These are phyloP conservation scores for Colletotrichum sp. DNA, from an alignment of 2,329 filamentous ascomycete species.

Conservation along the genomic window DNA sequence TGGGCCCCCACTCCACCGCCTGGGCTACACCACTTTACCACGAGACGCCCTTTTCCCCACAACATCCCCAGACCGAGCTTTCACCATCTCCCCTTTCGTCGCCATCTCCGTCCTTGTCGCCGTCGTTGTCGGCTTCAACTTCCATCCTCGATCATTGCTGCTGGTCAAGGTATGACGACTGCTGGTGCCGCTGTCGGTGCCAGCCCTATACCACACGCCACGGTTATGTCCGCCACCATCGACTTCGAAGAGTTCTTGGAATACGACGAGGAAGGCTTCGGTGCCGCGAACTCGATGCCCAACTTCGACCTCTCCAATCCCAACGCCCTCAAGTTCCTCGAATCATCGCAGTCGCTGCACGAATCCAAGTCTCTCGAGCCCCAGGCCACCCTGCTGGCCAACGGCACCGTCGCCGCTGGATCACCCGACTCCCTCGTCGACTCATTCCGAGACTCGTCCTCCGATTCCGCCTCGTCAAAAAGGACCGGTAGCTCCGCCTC, in stretches of 20 bases:
- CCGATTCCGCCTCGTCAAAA: conserved; percentile 57
- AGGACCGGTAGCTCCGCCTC: conserved; percentile 51
- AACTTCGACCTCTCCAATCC: conserved; percentile 38
- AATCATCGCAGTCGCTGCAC: conserved; percentile 25
- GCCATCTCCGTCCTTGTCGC: conserved; percentile 9
- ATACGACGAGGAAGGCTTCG: conserved; percentile 42
- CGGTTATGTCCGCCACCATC: conserved; percentile 36
- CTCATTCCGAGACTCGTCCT: conserved; percentile 55
- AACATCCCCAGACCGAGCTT: conserved; percentile 24
- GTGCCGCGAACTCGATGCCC: conserved; percentile 33
- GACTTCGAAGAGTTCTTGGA: conserved; percentile 38
- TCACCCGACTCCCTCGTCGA: conserved; percentile 47
- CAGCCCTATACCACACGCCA: conserved; percentile 44
- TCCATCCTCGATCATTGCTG: conserved; percentile 6
- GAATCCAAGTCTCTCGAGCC: conserved; percentile 16
- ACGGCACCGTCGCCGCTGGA: conserved; percentile 37
- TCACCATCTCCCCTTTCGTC: conserved; percentile 20
- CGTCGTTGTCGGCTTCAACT: conserved; percentile 8
- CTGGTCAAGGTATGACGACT: conserved; percentile 25
- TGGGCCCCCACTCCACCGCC: conserved; percentile 22
- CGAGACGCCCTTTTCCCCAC: conserved; percentile 23
- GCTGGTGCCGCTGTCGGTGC: conserved; percentile 27
- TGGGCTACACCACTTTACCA: conserved; percentile 21
- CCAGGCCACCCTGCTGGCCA: conserved; percentile 21
- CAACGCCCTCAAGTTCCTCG: conserved; percentile 39